Evolutionary conservation across 2,329 filamentous ascomycete species (phyloP).

Genomic region (Neofusicoccum laricinum): DNA sequence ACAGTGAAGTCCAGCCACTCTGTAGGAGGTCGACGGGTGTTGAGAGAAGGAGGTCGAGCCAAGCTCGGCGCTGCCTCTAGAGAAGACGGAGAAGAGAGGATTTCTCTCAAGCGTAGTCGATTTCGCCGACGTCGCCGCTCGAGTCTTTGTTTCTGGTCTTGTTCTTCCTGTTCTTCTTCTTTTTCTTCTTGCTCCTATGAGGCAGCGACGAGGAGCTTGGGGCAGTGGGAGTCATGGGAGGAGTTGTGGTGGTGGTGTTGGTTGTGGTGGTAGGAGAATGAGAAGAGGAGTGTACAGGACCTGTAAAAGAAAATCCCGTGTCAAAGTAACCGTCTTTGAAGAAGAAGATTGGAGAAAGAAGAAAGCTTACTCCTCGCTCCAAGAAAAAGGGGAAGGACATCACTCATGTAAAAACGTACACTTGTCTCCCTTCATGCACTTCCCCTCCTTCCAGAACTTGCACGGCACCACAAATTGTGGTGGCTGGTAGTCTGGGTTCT

Average conservation of each 20-base stretch:
- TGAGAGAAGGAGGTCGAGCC: background rate
- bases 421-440: slow-evolving; percentile 69
- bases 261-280: background rate
- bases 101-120: background rate
- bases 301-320: slow-evolving; percentile 8
- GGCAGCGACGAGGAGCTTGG: background rate
- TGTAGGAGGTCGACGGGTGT: too few relatives aligned
- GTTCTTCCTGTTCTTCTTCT: background rate
- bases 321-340: background rate
- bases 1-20: too few relatives aligned
- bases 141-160: background rate
- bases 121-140: background rate
- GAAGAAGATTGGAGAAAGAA: background rate
- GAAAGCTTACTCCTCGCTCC: background rate
- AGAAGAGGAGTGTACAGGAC: slow-evolving; percentile 12
- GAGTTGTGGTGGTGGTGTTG: background rate
- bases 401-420: slow-evolving; percentile 70
- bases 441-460: slow-evolving; percentile 67
- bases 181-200: background rate
- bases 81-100: background rate
- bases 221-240: slow-evolving; percentile 6
- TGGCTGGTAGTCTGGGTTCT: slow-evolving; percentile 46
- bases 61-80: too few relatives aligned
- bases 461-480: slow-evolving; percentile 51
- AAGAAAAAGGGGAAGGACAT: slow-evolving; percentile 4